phyloP scores from a whole-genome alignment of 805 yeast species.

The Candida ulmi region DNA sequence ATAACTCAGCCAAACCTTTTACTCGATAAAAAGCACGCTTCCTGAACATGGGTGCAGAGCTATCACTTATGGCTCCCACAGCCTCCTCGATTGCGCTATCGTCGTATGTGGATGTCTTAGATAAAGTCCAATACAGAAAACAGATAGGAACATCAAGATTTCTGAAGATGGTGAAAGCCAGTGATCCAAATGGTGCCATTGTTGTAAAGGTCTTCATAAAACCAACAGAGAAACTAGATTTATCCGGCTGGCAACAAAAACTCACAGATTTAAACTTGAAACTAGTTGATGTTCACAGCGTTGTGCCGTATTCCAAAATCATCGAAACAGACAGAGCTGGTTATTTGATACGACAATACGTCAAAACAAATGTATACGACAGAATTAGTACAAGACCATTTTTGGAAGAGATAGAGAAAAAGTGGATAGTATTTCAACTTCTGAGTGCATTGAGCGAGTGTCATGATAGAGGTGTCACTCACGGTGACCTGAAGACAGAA shows the following conservation, averaged over 20 bases:
- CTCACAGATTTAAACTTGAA: slow-evolving; percentile 29
- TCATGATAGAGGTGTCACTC: slow-evolving; percentile 58
- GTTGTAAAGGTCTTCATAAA: slow-evolving; percentile 81
- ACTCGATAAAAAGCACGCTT: too few species aligned
- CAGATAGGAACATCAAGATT: slow-evolving; percentile 79
- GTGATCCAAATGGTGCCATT: slow-evolving; percentile 65
- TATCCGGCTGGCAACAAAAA: slow-evolving; percentile 17
- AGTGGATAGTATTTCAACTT: slow-evolving; percentile 80
- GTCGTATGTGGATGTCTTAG: slow-evolving; percentile 79
- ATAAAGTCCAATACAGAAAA: slow-evolving; percentile 67
- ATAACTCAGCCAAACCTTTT: too few species aligned
- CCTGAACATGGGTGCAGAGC: slow-evolving; percentile 92
- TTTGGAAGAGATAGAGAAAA: slow-evolving; percentile 71
- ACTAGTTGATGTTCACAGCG: slow-evolving; percentile 51
- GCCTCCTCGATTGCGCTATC: slow-evolving; percentile 89
- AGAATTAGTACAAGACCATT: slow-evolving; percentile 85
- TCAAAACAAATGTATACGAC: slow-evolving; percentile 80
- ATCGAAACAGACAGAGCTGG: slow-evolving; percentile 91
- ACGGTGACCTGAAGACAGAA: slow-evolving; percentile 92
- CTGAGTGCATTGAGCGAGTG: slow-evolving; percentile 56
- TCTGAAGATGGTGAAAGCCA: slow-evolving; percentile 77
- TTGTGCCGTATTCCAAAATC: slow-evolving; percentile 64
- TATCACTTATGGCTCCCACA: slow-evolving; percentile 82
- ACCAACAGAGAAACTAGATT: slow-evolving; percentile 38
- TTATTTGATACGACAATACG: slow-evolving; percentile 77